Conservation (phyloP, 805 yeast genomes). For the Kuraishia piskuri region DNA sequence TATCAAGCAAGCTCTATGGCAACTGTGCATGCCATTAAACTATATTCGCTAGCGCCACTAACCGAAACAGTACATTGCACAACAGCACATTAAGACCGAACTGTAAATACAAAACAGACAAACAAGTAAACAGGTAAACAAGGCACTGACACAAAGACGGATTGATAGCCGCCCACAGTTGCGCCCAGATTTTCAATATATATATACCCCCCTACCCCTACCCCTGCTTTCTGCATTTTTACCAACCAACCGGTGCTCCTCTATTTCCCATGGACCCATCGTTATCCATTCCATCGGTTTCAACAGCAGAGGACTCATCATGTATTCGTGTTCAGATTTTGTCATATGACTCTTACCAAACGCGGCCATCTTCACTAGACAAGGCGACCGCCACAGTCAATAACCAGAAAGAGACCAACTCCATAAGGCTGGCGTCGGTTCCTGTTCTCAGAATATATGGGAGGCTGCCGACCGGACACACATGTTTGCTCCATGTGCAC, state of each 20-base stretch:
- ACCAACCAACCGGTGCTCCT: too few species aligned
- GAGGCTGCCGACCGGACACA: constrained; percentile 48
- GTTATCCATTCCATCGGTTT: not conserved
- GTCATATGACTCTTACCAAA: constrained; percentile 58
- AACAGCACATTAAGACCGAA: not conserved
- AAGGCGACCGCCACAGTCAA: constrained; percentile 25
- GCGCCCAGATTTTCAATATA: too few species aligned
- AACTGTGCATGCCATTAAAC: too few species aligned
- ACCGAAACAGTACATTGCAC: too few species aligned
- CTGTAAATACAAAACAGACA: not conserved
- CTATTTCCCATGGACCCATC: not conserved
- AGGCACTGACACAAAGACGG: not conserved
- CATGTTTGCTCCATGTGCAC: constrained; percentile 65
- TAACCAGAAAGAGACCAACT: constrained; percentile 7
- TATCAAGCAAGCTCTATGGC: too few species aligned
- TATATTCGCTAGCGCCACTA: not conserved
- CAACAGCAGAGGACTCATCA: not conserved
- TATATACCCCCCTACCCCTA: not conserved
- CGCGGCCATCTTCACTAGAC: constrained; percentile 47
- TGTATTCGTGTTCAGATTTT: constrained; percentile 42
- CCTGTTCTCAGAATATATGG: constrained; percentile 82
- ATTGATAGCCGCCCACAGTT: too few species aligned
- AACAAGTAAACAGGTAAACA: not conserved
- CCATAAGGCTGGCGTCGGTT: constrained; percentile 32
- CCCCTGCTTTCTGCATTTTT: not conserved